Base-by-base conservation (phyloP, 129 eudicot species). In the Solidago caesia region DNA sequence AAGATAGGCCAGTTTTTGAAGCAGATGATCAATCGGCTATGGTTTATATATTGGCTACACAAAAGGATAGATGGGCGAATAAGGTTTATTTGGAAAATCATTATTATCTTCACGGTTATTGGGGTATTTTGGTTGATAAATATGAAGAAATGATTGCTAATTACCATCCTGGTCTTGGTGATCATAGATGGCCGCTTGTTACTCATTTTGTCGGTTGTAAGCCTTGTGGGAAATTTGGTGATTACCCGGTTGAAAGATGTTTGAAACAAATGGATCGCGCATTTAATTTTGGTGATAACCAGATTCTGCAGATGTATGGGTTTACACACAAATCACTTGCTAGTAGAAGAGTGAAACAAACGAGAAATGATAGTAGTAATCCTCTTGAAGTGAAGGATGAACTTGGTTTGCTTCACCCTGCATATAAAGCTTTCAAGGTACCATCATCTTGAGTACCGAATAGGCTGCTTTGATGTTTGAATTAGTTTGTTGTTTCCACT, bases 191-290 rank as follows among this genome's bases (percentile, higher is more conserved):
- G 98, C 98, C 96, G 3, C 85, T 92, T 26, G 98, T 92, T 44
- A 92, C 97, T 84, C 97, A 92, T 71, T 92, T 92, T 81, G 97
- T 92, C 73, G 97, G 97, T 26, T 92, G 98, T 68, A 92, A 92
- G 73, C 98, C 98, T 11, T 92, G 98, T 82, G 95, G 80, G 42
- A 92, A 92, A 73, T 87, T 89, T 16, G 95, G 96, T 64, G 98
- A 92, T 87, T 89, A 87, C 59, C 86, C 96, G 0, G 98, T 92
- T 13, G 98, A 92, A 82, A 89, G 96, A 72, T 92, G 98, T 71
- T 89, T 92, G 76, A 92, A 87, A 76, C 98, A 92, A 68, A 92
- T 92, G 98, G 96, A 92, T 21, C 85, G 98, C 0, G 98, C 98
- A 0, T 92, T 83, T 44, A 85, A 92, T 68, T 89, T 92, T 67